Base-by-base conservation (phyloP, 768 basidiomycete species). In the Saitozyma podzolica region DNA sequence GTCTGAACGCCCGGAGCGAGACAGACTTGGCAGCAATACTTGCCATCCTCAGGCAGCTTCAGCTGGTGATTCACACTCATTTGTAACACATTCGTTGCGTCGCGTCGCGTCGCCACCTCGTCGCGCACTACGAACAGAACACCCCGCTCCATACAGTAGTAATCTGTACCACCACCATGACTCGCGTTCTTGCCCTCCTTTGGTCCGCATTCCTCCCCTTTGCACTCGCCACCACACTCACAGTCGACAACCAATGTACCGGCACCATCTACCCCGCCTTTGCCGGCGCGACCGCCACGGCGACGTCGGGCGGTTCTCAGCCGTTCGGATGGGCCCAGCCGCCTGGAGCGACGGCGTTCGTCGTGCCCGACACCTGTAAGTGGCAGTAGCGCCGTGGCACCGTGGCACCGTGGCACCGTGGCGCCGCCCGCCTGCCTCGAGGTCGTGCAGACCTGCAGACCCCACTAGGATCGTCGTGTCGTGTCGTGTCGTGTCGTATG, bases 181-280 rank as follows among this genome's bases (percentile, higher is more conserved):
- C 29, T 50, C 29, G 29, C 49, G 2, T 14, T 50, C 49, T 50
- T 29, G 29, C 49, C 49, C 56, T 47, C 14, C 17, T 58, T 47
- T 39, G 9, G 6, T 5, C 47, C 47, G 10, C 39, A 14, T 47
- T n/a, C 55, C 40, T 45, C 29, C 17, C 19, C 42, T 29, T 47
- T 45, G 41, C 6, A 20, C 40, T 45, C 55, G 45, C 10, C 17
- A 8, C n/a, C 48, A 54, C 64, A 58, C 45, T 59, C 64, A 48
- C 68, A 59, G 41, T 64, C 58, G 47, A 68, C 59, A 40, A 68
- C 64, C 39, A 70, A 64, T 58, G 69, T 50, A 60, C 52, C 13
- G 61, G 54, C 9, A 56, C 61, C 17, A 37, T 62, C 43, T 62
- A 48, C 47, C 54, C 61, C 11, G 61, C 61, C 8, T 41, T 56